Evolutionary conservation across 768 basidiomycete genomes (phyloP).

Genomic region (Rhodosporidiobolus odoratus): DNA sequence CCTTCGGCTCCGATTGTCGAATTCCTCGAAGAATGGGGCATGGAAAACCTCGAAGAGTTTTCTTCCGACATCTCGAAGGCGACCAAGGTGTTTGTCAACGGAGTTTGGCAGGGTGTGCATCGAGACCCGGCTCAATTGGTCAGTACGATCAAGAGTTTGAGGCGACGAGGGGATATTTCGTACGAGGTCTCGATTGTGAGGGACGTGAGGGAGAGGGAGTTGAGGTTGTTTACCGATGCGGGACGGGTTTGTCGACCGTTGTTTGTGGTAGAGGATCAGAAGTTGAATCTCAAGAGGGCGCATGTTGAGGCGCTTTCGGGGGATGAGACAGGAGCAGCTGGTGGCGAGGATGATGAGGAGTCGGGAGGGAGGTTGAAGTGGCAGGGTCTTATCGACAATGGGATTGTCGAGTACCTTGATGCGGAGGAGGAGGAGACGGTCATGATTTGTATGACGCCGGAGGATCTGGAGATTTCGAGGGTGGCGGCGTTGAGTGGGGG

Average conservation of each 20-base stretch:
- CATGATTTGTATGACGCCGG: constrained; percentile 98
- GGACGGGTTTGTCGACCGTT: constrained; percentile 94
- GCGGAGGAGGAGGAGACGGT: constrained; percentile 99
- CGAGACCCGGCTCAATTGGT: constrained; percentile 88
- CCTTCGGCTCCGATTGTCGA: constrained; percentile 93
- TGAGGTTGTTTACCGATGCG: constrained; percentile 91
- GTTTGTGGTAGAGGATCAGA: constrained; percentile 80
- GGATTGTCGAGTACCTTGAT: constrained; percentile 88
- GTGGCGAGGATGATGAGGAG: constrained; percentile 58
- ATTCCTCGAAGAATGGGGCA: constrained; percentile 97
- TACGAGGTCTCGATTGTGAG: constrained; percentile 95
- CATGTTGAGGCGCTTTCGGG: constrained; percentile 66
- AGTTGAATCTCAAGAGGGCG: constrained; percentile 69
- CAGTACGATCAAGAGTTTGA: constrained; percentile 82
- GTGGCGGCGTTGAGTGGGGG: constrained; percentile 51
- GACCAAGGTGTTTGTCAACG: constrained; percentile 98
- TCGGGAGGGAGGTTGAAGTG: constrained; percentile 57
- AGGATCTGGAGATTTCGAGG: constrained; percentile 82
- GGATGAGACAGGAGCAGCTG: constrained; percentile 57
- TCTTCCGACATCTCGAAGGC: constrained; percentile 52
- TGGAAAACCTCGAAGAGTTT: constrained; percentile 91
- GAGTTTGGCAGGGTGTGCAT: constrained; percentile 99
- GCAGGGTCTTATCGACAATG: constrained; percentile 76
- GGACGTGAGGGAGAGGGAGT: constrained; percentile 91
- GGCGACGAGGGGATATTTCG: constrained; percentile 89